A percentile compares a stretch with the other conserved stretches of the same genome.
phyloP scores from a whole-genome alignment of 2,329 filamentous ascomycete species.

The Pestalotiopsis sp. region DNA sequence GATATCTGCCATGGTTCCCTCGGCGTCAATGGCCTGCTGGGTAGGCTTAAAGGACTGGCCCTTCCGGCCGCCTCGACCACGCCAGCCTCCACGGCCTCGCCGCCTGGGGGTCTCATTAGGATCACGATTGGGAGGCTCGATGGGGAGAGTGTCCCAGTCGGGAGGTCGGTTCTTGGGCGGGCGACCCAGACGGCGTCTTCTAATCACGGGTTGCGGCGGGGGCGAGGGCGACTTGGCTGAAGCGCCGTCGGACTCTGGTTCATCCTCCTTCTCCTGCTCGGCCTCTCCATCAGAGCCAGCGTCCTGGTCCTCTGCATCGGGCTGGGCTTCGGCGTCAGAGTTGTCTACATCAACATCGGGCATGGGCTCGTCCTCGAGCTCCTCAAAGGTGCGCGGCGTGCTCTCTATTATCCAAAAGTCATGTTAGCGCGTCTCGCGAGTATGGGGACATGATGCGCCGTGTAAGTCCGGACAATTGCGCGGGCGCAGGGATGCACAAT shows the following conservation, averaged over 20 bases:
- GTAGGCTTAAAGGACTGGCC: conserved; percentile 75
- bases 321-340: conserved; percentile 28
- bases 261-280: conserved; percentile 44
- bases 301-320: conserved; percentile 31
- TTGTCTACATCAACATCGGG: conserved; percentile 47
- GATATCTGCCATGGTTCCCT: conserved; percentile 89
- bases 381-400: conserved; percentile 15
- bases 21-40: conserved; percentile 88
- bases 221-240: conserved; percentile 56
- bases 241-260: conserved; percentile 36
- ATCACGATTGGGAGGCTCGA: conserved; percentile 57
- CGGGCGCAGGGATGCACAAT: neutral
- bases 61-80: conserved; percentile 65
- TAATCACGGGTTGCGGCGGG: conserved; percentile 64
- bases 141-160: conserved; percentile 69
- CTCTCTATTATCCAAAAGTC: conserved; percentile 1
- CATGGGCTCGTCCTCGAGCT: conserved; percentile 37
- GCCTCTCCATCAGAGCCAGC: conserved; percentile 30
- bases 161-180: conserved; percentile 84
- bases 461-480: neutral
- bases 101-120: conserved; percentile 61
- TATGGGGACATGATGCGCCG: neutral
- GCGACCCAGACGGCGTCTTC: conserved; percentile 79
- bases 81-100: conserved; percentile 72
- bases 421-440: neutral